A percentile compares a stretch with the other conserved stretches of the same genome.
Conservation (phyloP, 1,139 yeast genomes). For the Yamadazyma spencermartinsiae region DNA sequence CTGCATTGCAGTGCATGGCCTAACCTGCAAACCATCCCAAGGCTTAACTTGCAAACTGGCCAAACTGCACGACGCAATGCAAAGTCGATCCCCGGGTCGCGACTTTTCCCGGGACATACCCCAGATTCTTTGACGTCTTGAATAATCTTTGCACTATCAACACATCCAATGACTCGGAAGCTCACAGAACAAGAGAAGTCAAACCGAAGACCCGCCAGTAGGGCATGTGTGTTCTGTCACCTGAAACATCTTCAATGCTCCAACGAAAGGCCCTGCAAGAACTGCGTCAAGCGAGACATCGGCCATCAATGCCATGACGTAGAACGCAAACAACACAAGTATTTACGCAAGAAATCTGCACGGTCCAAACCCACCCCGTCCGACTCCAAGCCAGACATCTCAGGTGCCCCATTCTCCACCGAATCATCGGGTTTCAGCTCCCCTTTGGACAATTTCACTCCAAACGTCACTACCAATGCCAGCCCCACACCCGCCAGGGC, state of each 20-base stretch:
- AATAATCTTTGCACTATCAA: neutral
- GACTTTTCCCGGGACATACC: no score
- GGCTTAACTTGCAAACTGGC: no score
- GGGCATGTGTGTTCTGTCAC: slow-evolving; percentile 74
- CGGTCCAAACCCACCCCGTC: neutral
- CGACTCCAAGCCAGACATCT: neutral
- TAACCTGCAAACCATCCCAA: no score
- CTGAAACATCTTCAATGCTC: slow-evolving; percentile 69
- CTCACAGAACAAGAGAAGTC: slow-evolving; percentile 54
- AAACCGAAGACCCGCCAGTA: slow-evolving; percentile 57
- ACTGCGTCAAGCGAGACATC: slow-evolving; percentile 63
- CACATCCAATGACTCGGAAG: slow-evolving; percentile 54
- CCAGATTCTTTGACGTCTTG: no score
- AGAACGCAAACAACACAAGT: slow-evolving; percentile 56
- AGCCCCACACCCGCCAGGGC: neutral
- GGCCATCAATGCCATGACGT: slow-evolving; percentile 58
- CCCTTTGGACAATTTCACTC: neutral
- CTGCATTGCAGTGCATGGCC: no score
- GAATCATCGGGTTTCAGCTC: neutral
- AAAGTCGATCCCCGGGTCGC: no score
- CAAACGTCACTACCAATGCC: no score
- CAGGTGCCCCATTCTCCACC: neutral
- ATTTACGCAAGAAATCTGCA: slow-evolving; percentile 20
- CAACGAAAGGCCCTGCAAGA: slow-evolving; percentile 63
- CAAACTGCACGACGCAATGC: no score